phyloP scores from a whole-genome alignment of 129 eudicot genomes.

The Gnaphalium uliginosum region DNA sequence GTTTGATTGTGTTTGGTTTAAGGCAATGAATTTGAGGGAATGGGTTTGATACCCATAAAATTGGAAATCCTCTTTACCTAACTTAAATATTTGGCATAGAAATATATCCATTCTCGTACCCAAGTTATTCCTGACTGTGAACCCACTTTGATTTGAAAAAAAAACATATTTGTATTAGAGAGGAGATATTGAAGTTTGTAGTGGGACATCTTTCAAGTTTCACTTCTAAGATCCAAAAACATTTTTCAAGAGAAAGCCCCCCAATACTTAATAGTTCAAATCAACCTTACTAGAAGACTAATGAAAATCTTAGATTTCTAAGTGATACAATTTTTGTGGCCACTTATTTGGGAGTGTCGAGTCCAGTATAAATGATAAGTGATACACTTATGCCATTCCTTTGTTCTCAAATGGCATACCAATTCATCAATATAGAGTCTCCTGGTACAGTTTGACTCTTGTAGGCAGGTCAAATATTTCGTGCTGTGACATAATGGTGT shows the following conservation, averaged over 20 bases:
- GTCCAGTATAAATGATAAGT: not conserved
- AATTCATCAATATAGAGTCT: not conserved
- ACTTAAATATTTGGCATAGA: not conserved
- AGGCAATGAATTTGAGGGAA: not conserved
- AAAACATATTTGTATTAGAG: not conserved
- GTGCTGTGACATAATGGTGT: slow-evolving; percentile 16
- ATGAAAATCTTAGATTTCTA: not conserved
- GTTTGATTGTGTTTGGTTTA: not conserved
- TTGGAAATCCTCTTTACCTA: not conserved
- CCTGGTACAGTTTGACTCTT: not conserved
- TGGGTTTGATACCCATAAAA: not conserved
- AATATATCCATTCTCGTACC: not conserved
- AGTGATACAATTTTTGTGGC: slow-evolving; percentile 9
- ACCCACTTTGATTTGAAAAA: not conserved
- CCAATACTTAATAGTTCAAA: not conserved
- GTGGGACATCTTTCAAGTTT: not conserved
- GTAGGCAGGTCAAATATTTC: slow-evolving; percentile 14
- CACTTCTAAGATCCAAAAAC: not conserved
- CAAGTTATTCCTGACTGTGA: not conserved
- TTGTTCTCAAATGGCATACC: not conserved
- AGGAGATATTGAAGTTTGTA: not conserved
- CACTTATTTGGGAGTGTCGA: not conserved
- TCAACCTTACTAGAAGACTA: not conserved
- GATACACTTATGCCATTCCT: not conserved
- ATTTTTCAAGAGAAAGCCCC: not conserved